Percentiles rank a stretch among this genome's conserved stretches.
Conservation (phyloP, 441 rosid genomes). For the Syzygium syzygioides region DNA sequence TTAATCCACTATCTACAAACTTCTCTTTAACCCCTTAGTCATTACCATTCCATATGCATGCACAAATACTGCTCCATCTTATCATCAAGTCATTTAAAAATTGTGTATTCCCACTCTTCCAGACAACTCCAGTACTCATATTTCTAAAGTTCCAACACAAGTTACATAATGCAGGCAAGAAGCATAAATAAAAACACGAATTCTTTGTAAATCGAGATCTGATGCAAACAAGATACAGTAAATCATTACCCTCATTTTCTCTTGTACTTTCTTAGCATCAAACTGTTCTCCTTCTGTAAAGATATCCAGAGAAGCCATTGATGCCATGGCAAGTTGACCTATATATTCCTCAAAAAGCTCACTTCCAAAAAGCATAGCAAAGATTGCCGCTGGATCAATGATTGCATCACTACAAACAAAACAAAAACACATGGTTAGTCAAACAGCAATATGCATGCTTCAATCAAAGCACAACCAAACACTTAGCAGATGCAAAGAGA, state of each 20-base stretch:
- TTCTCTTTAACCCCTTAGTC: background rate
- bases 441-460: background rate
- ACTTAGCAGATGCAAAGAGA: background rate
- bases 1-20: background rate
- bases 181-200: background rate
- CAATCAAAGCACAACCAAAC: slow-evolving; percentile 5
- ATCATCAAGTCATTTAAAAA: background rate
- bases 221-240: background rate
- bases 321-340: slow-evolving; percentile 98
- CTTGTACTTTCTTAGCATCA: slow-evolving; percentile 85
- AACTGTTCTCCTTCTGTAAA: slow-evolving; percentile 84
- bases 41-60: background rate
- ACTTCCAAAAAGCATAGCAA: slow-evolving; percentile 98
- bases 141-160: background rate
- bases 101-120: background rate
- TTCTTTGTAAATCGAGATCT: background rate
- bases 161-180: background rate
- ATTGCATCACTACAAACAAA: slow-evolving; percentile 71
- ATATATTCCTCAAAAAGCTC: slow-evolving; percentile 93
- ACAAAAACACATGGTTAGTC: background rate
- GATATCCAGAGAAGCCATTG: slow-evolving; percentile 90
- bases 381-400: slow-evolving; percentile 91
- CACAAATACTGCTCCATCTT: background rate
- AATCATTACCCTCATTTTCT: slow-evolving; percentile 66
- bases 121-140: background rate